Evolutionary conservation across 2,329 filamentous ascomycete species (phyloP).

Genomic region (Calonectria hongkongensis): DNA sequence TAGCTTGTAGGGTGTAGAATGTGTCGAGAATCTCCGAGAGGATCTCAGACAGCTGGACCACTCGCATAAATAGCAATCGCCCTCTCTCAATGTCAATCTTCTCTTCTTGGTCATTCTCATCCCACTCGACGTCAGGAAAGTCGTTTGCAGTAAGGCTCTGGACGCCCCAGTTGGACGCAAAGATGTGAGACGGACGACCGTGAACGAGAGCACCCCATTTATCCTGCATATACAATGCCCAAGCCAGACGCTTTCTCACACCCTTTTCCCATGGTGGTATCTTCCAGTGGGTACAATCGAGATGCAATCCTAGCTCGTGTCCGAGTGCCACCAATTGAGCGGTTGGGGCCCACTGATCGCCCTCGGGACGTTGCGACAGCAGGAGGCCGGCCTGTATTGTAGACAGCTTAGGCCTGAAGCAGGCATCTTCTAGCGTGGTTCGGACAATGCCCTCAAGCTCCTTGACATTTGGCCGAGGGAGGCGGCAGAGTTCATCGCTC

Average conservation of each 20-base stretch:
- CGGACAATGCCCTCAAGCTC: slow-evolving; percentile 84
- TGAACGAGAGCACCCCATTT: slow-evolving; percentile 92
- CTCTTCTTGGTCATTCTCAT: slow-evolving; percentile 77
- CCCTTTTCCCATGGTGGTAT: slow-evolving; percentile 92
- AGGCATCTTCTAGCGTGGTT: slow-evolving; percentile 82
- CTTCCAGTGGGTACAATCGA: slow-evolving; percentile 91
- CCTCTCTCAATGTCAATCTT: slow-evolving; percentile 80
- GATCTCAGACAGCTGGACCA: slow-evolving; percentile 84
- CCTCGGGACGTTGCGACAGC: slow-evolving; percentile 83
- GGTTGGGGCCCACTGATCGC: slow-evolving; percentile 89
- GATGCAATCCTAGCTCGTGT: slow-evolving; percentile 91
- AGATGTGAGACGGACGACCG: slow-evolving; percentile 87
- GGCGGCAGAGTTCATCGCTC: slow-evolving; percentile 78
- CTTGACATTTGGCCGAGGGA: slow-evolving; percentile 82
- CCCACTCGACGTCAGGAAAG: slow-evolving; percentile 83
- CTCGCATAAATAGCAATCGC: slow-evolving; percentile 82
- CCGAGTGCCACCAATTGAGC: slow-evolving; percentile 90
- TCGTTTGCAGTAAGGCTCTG: slow-evolving; percentile 78
- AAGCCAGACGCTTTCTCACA: slow-evolving; percentile 88
- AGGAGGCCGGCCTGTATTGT: slow-evolving; percentile 86
- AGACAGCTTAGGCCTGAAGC: slow-evolving; percentile 88
- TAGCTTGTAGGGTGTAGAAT: slow-evolving; percentile 88
- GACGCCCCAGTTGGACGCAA: slow-evolving; percentile 85
- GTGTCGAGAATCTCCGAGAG: slow-evolving; percentile 88
- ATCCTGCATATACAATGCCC: slow-evolving; percentile 96